Evolutionary conservation across 2,329 filamentous ascomycete species (phyloP), one percentile per base, ranked within the genome.

Genomic region (Ophiobolus disseminans): DNA sequence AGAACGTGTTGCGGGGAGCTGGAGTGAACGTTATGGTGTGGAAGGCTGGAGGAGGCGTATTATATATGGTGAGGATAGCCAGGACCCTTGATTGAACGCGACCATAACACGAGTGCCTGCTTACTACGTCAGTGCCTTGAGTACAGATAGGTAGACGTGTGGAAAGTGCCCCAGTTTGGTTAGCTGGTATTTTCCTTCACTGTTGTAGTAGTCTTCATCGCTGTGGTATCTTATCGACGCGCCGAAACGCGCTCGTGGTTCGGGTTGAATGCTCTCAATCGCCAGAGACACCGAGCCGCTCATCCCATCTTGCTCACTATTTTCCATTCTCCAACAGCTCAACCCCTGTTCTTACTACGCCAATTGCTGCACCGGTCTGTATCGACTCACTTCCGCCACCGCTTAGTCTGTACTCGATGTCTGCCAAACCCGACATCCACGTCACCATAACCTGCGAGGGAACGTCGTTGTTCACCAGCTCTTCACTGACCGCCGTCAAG

Each of bases 291-390:
- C 6, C 10, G 19, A 20, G 8, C 13, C 14, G n/a, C 10, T 34
- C 9, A 14, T 28, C 16, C 32, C 11, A 17, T 14, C 11, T 14
- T 13, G 10, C 13, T 49, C 46, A 64, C 34, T 57, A 55, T 50
- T 67, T 69, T 17, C 67, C 68, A 7, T 66, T 68, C 32, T 55
- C 66, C 26, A 69, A 40, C 51, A 97, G 76, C 71, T 96, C 93
- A 22, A 90, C 92, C 0, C 94, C 94, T 46, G 84, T 88, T 53
- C 94, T 82, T 32, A 99, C 84, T 4, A 96, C 90, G 1, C 93
- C 94, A 9, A 97, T 90, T 36, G 97, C 80, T 0, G 92, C 94
- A 5, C 94, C 93, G 0, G 94, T 97, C 78, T 99, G 94, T 49
- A 99, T 84, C 5, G 80, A 78, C 76, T 99, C 94, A 49, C 86